These are phyloP conservation scores for Didymella segeticola DNA, from an alignment of 2,329 filamentous ascomycete species.

Conservation along the genomic window DNA sequence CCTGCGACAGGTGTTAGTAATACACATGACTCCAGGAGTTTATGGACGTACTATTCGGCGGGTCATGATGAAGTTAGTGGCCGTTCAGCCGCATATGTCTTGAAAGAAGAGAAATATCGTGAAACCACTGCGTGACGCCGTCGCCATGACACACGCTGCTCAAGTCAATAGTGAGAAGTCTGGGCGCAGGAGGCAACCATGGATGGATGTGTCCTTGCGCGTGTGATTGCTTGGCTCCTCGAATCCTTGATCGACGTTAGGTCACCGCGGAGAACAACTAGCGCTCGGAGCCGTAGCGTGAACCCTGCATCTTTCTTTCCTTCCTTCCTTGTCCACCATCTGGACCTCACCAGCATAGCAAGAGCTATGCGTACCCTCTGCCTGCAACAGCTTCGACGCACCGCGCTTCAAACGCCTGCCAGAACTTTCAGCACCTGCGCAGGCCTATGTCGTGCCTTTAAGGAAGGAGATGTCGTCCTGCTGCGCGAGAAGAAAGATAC, in stretches of 20 bases:
- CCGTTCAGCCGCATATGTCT: conserved; percentile 13
- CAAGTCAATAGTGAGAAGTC: background rate
- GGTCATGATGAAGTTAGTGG: conserved; percentile 41
- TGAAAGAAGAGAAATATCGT: conserved; percentile 13
- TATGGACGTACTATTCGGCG: conserved; percentile 46
- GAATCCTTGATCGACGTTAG: conserved; percentile 26
- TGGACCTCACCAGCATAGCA: background rate
- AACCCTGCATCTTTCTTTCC: conserved; percentile 13
- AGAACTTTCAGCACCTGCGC: conserved; percentile 30
- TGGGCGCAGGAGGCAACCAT: conserved; percentile 16
- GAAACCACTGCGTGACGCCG: background rate
- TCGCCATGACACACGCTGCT: conserved; percentile 23
- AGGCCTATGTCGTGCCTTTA: conserved; percentile 31
- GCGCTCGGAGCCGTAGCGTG: conserved; percentile 7
- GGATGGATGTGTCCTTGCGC: conserved; percentile 13
- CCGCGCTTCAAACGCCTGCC: conserved; percentile 8
- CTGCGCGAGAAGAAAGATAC: conserved; percentile 49
- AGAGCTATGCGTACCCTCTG: conserved; percentile 30
- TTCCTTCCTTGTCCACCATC: conserved; percentile 11
- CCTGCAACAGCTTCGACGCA: conserved; percentile 12
- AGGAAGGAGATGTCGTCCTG: conserved; percentile 52
- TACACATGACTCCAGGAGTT: background rate
- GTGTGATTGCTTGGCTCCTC: conserved; percentile 29
- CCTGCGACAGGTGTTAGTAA: conserved; percentile 34
- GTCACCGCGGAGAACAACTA: conserved; percentile 16